Percentiles rank a stretch among this genome's conserved stretches.
Evolutionary conservation across 2,329 filamentous ascomycete genomes (phyloP).

Genomic region (Orbilia oligospora): DNA sequence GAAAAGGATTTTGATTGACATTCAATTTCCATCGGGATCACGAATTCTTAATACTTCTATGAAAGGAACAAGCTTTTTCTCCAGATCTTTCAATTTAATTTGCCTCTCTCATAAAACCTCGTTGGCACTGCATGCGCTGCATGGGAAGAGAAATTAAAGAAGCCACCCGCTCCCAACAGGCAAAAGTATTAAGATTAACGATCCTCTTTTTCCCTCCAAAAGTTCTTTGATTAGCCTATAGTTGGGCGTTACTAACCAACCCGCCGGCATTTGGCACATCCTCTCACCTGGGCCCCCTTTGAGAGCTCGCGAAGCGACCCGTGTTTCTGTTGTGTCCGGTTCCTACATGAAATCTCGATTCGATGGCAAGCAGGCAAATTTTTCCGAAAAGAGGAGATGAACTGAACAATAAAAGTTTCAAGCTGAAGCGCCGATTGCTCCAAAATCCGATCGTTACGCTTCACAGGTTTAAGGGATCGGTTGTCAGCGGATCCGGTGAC

Average conservation of each 20-base stretch:
- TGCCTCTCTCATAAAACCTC: slow-evolving; percentile 27
- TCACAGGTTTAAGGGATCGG: slow-evolving; percentile 26
- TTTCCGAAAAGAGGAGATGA: slow-evolving; percentile 30
- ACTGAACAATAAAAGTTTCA: slow-evolving; percentile 27
- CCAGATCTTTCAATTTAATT: slow-evolving; percentile 46
- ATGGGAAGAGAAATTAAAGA: slow-evolving; percentile 36
- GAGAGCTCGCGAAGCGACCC: slow-evolving; percentile 38
- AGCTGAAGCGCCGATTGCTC: slow-evolving; percentile 4
- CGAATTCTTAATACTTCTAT: slow-evolving; percentile 13
- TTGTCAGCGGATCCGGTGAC: slow-evolving; percentile 38
- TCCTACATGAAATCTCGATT: slow-evolving; percentile 16
- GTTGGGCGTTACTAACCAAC: slow-evolving; percentile 16
- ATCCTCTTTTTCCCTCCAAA: slow-evolving; percentile 39
- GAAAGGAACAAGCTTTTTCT: slow-evolving; percentile 31
- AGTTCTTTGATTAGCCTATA: slow-evolving; percentile 46
- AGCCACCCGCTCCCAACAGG: slow-evolving; percentile 28
- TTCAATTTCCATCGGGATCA: slow-evolving; percentile 42
- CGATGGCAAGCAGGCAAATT: slow-evolving; percentile 43
- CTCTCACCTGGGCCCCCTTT: slow-evolving; percentile 27
- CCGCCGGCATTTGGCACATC: slow-evolving; percentile 11
- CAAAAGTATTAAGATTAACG: slow-evolving; percentile 59
- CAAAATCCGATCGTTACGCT: slow-evolving; percentile 22
- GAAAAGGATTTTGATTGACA: slow-evolving; percentile 51
- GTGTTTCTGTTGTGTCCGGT: slow-evolving; percentile 27
- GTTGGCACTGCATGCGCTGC: slow-evolving; percentile 41